Evolutionary conservation across 2,329 filamentous ascomycete species (phyloP).

Genomic region (Leptosphaerulina australis): DNA sequence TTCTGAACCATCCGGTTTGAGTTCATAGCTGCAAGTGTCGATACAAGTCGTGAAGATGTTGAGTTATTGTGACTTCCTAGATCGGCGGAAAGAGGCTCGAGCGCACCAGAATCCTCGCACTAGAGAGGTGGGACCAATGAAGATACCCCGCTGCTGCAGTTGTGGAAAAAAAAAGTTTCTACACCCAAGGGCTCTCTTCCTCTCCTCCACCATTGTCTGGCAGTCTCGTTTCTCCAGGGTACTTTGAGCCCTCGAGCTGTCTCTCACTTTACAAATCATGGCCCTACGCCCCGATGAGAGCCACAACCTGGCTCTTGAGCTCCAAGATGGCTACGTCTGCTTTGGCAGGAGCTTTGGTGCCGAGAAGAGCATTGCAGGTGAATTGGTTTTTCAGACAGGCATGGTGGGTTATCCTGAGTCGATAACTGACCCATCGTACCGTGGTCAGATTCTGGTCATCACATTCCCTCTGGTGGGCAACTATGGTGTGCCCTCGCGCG

Average conservation of each 20-base stretch:
- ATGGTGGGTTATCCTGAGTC: constrained; percentile 99
- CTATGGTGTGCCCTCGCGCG: constrained; percentile 92
- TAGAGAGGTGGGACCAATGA: constrained; percentile 7
- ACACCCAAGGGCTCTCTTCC: constrained; percentile 19
- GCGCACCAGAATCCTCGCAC: not conserved
- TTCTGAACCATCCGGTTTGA: too few relatives aligned
- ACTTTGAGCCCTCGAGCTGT: constrained; percentile 43
- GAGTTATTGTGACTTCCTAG: constrained; percentile 4
- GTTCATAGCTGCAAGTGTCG: not conserved
- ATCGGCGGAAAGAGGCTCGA: constrained; percentile 11
- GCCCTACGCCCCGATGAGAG: constrained; percentile 47
- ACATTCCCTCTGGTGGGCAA: constrained; percentile 96
- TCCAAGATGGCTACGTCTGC: constrained; percentile 88
- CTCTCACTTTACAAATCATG: constrained; percentile 38
- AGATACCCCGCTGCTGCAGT: constrained; percentile 14
- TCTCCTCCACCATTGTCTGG: constrained; percentile 36
- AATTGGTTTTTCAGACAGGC: constrained; percentile 98
- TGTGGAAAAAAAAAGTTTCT: constrained; percentile 14
- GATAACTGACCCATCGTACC: constrained; percentile 84
- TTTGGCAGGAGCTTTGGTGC: constrained; percentile 97
- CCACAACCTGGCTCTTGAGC: constrained; percentile 81
- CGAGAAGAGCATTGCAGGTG: constrained; percentile 89
- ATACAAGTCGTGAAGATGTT: constrained; percentile 7
- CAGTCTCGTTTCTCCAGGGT: constrained; percentile 43
- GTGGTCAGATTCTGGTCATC: constrained; percentile 92